Evolutionary conservation across 2,329 filamentous ascomycete genomes (phyloP), one percentile per base, ranked within the genome.

Genomic region (Pseudocercospora crystallina): DNA sequence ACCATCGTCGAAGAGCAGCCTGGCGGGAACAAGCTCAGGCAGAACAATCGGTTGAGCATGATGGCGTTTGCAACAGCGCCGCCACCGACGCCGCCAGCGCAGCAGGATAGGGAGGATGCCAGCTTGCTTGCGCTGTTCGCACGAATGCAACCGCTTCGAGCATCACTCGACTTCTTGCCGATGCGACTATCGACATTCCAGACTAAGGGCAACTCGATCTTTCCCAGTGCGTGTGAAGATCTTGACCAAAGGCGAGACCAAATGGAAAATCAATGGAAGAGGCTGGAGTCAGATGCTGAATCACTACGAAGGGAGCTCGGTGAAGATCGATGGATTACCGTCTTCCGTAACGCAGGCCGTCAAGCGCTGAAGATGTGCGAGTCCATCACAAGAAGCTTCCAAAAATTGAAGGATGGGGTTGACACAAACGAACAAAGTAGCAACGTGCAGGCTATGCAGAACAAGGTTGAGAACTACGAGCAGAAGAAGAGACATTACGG

Each of bases 311-410:
- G 90, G 67, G 94, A 99, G 68, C 77, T 99, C 3, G 90, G 90
- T 26, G 94, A 99, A 68, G 94, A 99, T 66, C 85, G 90, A 49
- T 99, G 94, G 94, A 85, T 99, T 37, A 80, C 95, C 46, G 91
- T 97, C 32, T 99, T 99, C 74, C 84, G 92, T 49, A 92, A 94
- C 58, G 94, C 94, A 12, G 91, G 90, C 11, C 81, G 87, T 50
- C 90, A 96, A 71, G 92, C 94, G 4, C 84, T 94, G 61, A 96
- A 96, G 74, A 96, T 99, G 90, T 92, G 90, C 66, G 90, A 96
- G 61, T 96, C 91, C 3, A 89, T 97, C 15, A 89, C 95, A 66
- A 82, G 92, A 57, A 96, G 90, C 66, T 83, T 95, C 51, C 72
- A 77, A 40, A 95, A 95, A 71, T 78, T 99, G 32, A 84, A 82